These are phyloP conservation scores for Myriosclerotinia curreyana DNA, from an alignment of 2,329 filamentous ascomycete species.

Conservation along the genomic window DNA sequence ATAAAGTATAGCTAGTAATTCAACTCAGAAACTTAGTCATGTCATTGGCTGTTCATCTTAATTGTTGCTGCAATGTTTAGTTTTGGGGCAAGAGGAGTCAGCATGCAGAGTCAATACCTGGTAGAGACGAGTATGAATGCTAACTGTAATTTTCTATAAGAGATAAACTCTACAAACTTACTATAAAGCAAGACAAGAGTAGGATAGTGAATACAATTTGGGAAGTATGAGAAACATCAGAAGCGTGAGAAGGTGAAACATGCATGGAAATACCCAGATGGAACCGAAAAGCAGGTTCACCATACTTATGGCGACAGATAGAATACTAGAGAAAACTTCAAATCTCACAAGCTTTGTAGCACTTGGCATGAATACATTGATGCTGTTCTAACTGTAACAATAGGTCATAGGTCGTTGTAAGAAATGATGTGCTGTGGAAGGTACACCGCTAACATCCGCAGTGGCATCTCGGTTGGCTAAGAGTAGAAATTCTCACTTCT, in stretches of 20 bases:
- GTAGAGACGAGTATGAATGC: no score
- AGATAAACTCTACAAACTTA: neutral
- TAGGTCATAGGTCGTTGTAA: neutral
- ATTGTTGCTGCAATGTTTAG: no score
- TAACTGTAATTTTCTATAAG: no score
- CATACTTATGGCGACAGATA: conserved; percentile 7
- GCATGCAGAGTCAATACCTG: no score
- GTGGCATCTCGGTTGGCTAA: neutral
- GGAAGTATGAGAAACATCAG: no score
- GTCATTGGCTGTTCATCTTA: no score
- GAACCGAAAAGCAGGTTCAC: neutral
- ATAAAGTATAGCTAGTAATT: no score
- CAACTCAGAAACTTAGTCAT: no score
- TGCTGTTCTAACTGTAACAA: neutral
- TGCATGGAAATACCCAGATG: neutral
- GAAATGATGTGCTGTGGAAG: neutral
- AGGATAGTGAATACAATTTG: neutral
- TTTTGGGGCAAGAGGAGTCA: no score
- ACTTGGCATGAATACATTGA: neutral
- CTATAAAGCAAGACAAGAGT: neutral
- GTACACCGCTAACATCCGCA: neutral
- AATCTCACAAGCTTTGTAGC: neutral
- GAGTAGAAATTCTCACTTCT: neutral
- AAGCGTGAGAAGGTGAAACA: neutral
- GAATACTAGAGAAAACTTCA: neutral